Percentiles rank a stretch among this genome's conserved stretches.
These are phyloP conservation scores for Protea cynaroides DNA, from an alignment of 164 flowering plant genomes.

Conservation along the genomic window DNA sequence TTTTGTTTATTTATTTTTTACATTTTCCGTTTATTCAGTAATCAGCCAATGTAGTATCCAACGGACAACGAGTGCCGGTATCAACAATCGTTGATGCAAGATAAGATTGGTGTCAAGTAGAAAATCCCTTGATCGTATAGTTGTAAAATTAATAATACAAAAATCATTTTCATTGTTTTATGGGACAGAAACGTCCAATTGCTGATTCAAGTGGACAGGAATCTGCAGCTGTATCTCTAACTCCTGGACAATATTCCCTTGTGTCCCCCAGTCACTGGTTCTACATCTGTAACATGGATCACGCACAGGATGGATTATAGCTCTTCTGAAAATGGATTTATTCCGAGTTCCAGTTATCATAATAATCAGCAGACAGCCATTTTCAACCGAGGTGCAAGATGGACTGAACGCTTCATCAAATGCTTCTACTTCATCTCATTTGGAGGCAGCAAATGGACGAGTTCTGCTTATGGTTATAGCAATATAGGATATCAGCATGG, in stretches of 20 bases:
- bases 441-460: constrained; percentile 45
- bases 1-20: too few relatives aligned
- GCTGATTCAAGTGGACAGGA: constrained; percentile 35
- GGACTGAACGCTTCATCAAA: constrained; percentile 32
- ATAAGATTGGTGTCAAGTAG: too few relatives aligned
- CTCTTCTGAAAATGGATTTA: constrained; percentile 39
- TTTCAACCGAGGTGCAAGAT: constrained; percentile 38
- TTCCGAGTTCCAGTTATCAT: constrained; percentile 37
- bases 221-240: constrained; percentile 25
- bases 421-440: constrained; percentile 37
- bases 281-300: constrained; percentile 46
- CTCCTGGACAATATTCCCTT: constrained; percentile 11
- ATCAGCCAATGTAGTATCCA: too few relatives aligned
- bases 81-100: too few relatives aligned
- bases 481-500: constrained; percentile 50
- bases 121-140: too few relatives aligned
- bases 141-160: too few relatives aligned
- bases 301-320: constrained; percentile 33
- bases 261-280: constrained; percentile 30
- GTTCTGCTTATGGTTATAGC: constrained; percentile 55
- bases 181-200: constrained; percentile 35
- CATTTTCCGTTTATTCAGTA: too few relatives aligned
- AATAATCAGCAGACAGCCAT: constrained; percentile 42
- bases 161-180: neutral
- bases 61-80: too few relatives aligned